Base-by-base conservation (phyloP, 1,139 yeast genomes). In the Spathaspora jeffriesii region DNA sequence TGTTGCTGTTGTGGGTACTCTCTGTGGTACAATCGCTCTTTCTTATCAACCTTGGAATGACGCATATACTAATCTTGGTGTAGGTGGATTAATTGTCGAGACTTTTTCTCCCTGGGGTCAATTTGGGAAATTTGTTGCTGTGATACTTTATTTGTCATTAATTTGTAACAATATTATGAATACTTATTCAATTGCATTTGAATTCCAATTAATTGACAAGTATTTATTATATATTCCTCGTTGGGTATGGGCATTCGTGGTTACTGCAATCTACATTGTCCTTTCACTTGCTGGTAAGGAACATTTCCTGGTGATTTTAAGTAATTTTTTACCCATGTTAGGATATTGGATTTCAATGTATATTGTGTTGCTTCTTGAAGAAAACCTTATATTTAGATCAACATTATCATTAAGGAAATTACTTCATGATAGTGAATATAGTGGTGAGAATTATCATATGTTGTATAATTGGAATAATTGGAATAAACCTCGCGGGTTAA, bases 341-440 rank as follows among this genome's bases (percentile, higher is more conserved):
- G 96, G 96, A 1, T 90, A 90, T 67, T 90, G 97, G 97, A 80
- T 88, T 46, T 82, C 92, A 45, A 88, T 90, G 68, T 90, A 89
- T 64, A 81, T 86, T 58, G 79, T 81, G 17, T 67, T 90, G 44
- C 65, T 89, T 37, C 53, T 88, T 4, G 91, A 88, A 58, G 97
- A 90, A 61, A 88, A 88, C 58, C 47, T 78, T 9, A 73, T 89
- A 14, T 90, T 89, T 67, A 78, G 96, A 61, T 74, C 82, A 2
- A 63, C 69, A 32, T 73, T 46, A 82, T 60, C 70, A 37, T 73
- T 81, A 48, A 60, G 68, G 37, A 73, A 73, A 49, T 13, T 38
- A 10, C 60, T 84, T 42, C 86, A 72, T 64, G 72, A 76, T 9
- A 72, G 71, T 49, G 92, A 86, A 55, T 79, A 83, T 52, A 83